Evolutionary conservation across 192 early-diverging fungal species (phyloP).

Genomic region (Coemansia sp.): DNA sequence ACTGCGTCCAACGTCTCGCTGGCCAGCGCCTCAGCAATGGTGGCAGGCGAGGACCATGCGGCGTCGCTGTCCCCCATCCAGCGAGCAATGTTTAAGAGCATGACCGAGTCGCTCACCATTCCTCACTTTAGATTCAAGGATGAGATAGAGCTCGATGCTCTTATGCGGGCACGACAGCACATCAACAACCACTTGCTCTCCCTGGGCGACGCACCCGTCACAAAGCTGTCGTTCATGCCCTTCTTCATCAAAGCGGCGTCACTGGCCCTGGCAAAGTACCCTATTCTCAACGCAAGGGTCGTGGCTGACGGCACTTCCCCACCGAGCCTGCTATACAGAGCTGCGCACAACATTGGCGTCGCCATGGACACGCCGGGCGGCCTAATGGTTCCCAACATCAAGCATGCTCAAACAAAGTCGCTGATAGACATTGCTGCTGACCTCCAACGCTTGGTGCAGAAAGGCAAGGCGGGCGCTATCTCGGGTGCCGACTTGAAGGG

Average conservation of each 20-base stretch:
- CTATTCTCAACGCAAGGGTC: slow-evolving; percentile 82
- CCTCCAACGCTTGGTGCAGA: slow-evolving; percentile 69
- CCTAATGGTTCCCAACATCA: slow-evolving; percentile 92
- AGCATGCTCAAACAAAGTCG: slow-evolving; percentile 83
- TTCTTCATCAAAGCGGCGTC: slow-evolving; percentile 93
- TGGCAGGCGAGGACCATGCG: slow-evolving; percentile 57
- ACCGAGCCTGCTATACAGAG: slow-evolving; percentile 73
- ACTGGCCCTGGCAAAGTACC: slow-evolving; percentile 79
- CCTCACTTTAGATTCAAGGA: slow-evolving; percentile 97
- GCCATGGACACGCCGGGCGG: slow-evolving; percentile 99
- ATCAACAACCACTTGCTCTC: slow-evolving; percentile 69
- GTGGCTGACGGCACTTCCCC: slow-evolving; percentile 39
- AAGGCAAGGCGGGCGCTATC: slow-evolving; percentile 66
- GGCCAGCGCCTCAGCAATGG: slow-evolving; percentile 23
- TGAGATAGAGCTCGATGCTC: slow-evolving; percentile 78
- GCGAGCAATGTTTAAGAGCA: slow-evolving; percentile 95
- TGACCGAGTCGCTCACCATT: slow-evolving; percentile 90
- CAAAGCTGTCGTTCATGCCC: slow-evolving; percentile 92
- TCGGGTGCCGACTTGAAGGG: slow-evolving; percentile 70
- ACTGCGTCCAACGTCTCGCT: slow-evolving; percentile 31
- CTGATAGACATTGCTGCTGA: slow-evolving; percentile 91
- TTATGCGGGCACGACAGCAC: slow-evolving; percentile 62
- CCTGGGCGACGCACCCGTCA: slow-evolving; percentile 53
- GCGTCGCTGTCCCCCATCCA: slow-evolving; percentile 82
- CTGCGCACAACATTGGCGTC: slow-evolving; percentile 88